Base-by-base conservation (phyloP, 106 monocot genomes). In the Acanthochlamys bracteata region DNA sequence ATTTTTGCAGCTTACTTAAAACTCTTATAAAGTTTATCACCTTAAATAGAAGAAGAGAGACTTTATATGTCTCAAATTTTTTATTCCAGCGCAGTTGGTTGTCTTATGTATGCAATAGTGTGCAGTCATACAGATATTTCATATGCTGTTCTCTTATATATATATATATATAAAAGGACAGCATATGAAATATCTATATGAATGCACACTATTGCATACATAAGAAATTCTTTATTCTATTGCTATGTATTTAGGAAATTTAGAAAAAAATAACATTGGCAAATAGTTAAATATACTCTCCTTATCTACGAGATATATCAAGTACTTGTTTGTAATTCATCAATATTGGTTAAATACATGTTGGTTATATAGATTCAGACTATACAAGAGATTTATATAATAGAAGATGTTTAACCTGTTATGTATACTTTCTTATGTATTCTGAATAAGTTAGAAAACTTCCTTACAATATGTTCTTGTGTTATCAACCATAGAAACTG, bases 161-260 rank as follows among this genome's bases (percentile, higher is more conserved):
- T 71, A 0, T 11, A 0, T 71, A 61, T 52, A 71, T 71, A 52
- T 20, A 53, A 61, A 12, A n/a, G n/a, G n/a, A n/a, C n/a, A n/a
- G n/a, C n/a, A n/a, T n/a, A n/a, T n/a, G n/a, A n/a, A n/a, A n/a
- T n/a, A n/a, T n/a, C n/a, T n/a, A n/a, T n/a, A n/a, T n/a, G n/a
- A n/a, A n/a, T n/a, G n/a, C n/a, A n/a, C n/a, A n/a, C n/a, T n/a
- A n/a, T n/a, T n/a, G n/a, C n/a, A n/a, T n/a, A n/a, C n/a, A n/a
- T n/a, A n/a, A n/a, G n/a, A n/a, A n/a, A n/a, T n/a, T n/a, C n/a
- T n/a, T n/a, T n/a, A n/a, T n/a, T n/a, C n/a, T n/a, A n/a, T n/a
- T n/a, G n/a, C n/a, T n/a, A n/a, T n/a, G n/a, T n/a, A n/a, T n/a
- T n/a, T n/a, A n/a, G n/a, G n/a, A n/a, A n/a, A n/a, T n/a, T n/a